These are phyloP conservation scores for Yarrowia deformans DNA, from an alignment of 805 yeast species.

Conservation along the genomic window DNA sequence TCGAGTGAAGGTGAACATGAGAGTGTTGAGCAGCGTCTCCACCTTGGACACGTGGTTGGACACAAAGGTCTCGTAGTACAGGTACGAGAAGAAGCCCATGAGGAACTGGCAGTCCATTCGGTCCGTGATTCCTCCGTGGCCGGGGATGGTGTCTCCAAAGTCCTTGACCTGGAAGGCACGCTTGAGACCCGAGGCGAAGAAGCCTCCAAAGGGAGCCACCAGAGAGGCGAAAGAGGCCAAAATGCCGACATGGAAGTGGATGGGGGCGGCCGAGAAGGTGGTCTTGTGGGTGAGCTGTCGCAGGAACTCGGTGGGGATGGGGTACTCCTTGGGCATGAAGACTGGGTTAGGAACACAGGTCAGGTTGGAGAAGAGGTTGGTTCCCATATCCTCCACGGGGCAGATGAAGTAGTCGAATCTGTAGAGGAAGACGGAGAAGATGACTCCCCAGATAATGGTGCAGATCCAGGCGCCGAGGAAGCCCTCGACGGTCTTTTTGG, in stretches of 20 bases:
- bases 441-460: conserved; percentile 76
- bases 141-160: conserved; percentile 98
- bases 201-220: conserved; percentile 98
- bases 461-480: conserved; percentile 97
- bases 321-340: conserved; percentile 80
- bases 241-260: conserved; percentile 85
- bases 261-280: conserved; percentile 74
- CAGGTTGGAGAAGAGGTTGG: conserved; percentile 67
- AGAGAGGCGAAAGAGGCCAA: conserved; percentile 94
- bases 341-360: conserved; percentile 87
- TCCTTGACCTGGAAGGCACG: conserved; percentile 96
- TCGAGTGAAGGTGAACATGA: conserved; percentile 71
- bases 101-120: conserved; percentile 97
- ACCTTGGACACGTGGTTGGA: conserved; percentile 65
- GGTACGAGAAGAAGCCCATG: conserved; percentile 94
- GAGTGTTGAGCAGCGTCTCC: conserved; percentile 76
- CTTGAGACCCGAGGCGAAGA: conserved; percentile 96
- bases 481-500: conserved; percentile 97
- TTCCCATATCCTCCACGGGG: conserved; percentile 68
- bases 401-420: conserved; percentile 81
- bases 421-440: conserved; percentile 69
- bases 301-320: conserved; percentile 69
- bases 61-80: conserved; percentile 92
- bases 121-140: conserved; percentile 98
- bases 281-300: conserved; percentile 59